Evolutionary conservation across 768 basidiomycete species (phyloP).

Genomic region (Xerocomellus intermedius): DNA sequence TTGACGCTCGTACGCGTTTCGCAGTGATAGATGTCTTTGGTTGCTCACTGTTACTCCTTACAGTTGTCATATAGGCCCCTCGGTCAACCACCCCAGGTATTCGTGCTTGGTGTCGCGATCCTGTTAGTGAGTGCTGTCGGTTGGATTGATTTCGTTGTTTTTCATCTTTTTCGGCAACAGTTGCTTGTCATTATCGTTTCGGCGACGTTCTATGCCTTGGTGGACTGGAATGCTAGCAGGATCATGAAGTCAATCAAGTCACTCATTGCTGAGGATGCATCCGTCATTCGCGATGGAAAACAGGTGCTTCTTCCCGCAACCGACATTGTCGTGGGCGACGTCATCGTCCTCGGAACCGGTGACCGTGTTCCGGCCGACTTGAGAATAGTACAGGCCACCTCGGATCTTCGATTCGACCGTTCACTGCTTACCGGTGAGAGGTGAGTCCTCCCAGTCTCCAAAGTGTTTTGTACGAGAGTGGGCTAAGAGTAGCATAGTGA

Average conservation of each 20-base stretch:
- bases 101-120: conserved; percentile 49
- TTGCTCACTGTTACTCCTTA: conserved; percentile 13
- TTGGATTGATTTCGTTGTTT: conserved; percentile 6
- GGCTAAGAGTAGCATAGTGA: conserved; percentile 29
- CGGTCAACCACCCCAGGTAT: conserved; percentile 39
- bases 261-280: conserved; percentile 57
- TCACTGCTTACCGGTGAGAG: conserved; percentile 50
- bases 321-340: conserved; percentile 55
- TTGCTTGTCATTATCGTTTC: conserved; percentile 41
- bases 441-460: conserved; percentile 12
- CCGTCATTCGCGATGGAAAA: conserved; percentile 49
- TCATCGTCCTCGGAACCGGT: conserved; percentile 48
- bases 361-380: conserved; percentile 61
- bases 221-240: conserved; percentile 46
- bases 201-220: conserved; percentile 45
- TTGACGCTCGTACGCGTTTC: conserved; percentile 36
- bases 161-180: conserved; percentile 18
- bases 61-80: conserved; percentile 52
- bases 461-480: neutral
- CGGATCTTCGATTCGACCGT: conserved; percentile 50
- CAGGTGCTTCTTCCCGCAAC: conserved; percentile 47
- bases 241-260: conserved; percentile 55
- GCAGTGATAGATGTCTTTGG: neutral
- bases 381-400: conserved; percentile 48
- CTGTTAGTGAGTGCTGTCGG: conserved; percentile 38